Evolutionary conservation across 2,329 filamentous ascomycete genomes (phyloP), one percentile per base, ranked within the genome.

Genomic region (Trichophyton simii): DNA sequence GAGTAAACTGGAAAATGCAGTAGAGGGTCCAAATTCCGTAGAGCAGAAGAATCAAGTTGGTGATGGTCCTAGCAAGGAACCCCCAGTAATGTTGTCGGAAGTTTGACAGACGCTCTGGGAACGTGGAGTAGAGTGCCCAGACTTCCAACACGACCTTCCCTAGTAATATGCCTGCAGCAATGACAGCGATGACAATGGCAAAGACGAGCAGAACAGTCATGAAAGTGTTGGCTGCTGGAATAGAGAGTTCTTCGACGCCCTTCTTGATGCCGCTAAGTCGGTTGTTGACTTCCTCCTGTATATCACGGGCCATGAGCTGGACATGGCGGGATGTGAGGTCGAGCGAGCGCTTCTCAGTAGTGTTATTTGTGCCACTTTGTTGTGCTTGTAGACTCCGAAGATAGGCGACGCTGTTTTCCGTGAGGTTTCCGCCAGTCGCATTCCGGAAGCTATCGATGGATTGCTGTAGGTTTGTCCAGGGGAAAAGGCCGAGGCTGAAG

Each of bases 41-140:
- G 2, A 97, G 83, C 18, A 97, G 78, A 63, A 97, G 81, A 67
- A 99, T 91, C 73, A 99, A 80, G 66, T 89, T 88, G 50, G 91
- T 95, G 69, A 97, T 88, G 15, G 91, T 87, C 64, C 92, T 89
- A 54, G 87, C 89, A 72, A 99, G 87, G 61, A 91, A 85, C 66
- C 89, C 88, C 94, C 94, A 97, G 79, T 97, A 97, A 73, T 95
- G 89, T 77, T 95, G 88, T 66, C 94, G 88, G 82, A 97, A 97
- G 54, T 87, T 86, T 15, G 84, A 79, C 62, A 97, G 82, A 41
- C 83, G 82, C 70, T 89, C 81, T 11, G 94, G 91, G 71, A 97
- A 95, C 63, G 79, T 89, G 65, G 88, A 91, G 66, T 89, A 92
- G n/a, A 96, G 79, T 15, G 91, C 87, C 90, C 92, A 96, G 44